These are phyloP conservation scores for Mycena galopus DNA, from an alignment of 768 basidiomycete genomes.

Conservation along the genomic window DNA sequence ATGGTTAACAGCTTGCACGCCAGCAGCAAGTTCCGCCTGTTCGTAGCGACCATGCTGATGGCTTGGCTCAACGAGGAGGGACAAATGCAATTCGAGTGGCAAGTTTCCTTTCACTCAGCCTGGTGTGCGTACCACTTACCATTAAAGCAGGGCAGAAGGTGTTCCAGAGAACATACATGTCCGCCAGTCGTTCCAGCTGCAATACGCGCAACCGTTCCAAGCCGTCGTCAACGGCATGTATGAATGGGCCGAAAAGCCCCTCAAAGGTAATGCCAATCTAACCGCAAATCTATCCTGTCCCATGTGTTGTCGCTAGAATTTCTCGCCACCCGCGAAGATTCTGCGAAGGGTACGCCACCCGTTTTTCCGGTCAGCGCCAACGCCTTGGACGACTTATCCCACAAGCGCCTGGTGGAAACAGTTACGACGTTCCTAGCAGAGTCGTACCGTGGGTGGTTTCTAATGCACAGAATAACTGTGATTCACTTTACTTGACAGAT, in stretches of 20 bases:
- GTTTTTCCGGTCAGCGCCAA: constrained; percentile 4
- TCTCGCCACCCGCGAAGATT: not conserved
- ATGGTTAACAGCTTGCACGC: constrained; percentile 20
- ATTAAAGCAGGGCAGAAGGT: constrained; percentile 13
- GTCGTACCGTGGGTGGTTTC: constrained; percentile 1
- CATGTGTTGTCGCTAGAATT: not conserved
- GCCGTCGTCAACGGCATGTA: not conserved
- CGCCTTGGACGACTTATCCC: not conserved
- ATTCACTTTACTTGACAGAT: constrained; percentile 1
- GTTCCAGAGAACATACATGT: constrained; percentile 4
- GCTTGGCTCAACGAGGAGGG: constrained; percentile 17
- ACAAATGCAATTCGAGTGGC: constrained; percentile 13
- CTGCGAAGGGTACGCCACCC: not conserved
- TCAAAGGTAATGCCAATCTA: constrained; percentile 9
- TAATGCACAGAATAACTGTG: not conserved
- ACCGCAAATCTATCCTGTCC: not conserved
- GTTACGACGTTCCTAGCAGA: not conserved
- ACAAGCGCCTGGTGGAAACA: not conserved
- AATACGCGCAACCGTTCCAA: not conserved
- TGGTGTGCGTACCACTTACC: not conserved
- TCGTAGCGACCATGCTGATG: constrained; percentile 15
- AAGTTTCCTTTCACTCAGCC: not conserved
- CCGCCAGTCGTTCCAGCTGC: not conserved
- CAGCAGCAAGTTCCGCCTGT: constrained; percentile 13
- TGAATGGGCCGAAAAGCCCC: constrained; percentile 13